phyloP scores from a whole-genome alignment of 768 basidiomycete genomes.

The Suillus brevipes region DNA sequence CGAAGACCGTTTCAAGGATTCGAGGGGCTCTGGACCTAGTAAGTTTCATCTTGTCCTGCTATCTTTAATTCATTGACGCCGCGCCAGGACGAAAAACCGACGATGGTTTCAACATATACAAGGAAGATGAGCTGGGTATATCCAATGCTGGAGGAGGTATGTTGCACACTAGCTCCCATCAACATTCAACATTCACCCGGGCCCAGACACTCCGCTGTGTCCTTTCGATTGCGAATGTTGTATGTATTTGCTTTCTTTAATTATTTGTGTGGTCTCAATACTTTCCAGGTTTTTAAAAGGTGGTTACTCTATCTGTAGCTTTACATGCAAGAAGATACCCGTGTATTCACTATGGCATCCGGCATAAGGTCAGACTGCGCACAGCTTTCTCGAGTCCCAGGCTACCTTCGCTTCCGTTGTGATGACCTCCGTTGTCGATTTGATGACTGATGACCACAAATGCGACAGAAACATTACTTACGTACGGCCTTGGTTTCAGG shows the following conservation, averaged over 20 bases:
- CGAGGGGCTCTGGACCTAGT: conserved; percentile 73
- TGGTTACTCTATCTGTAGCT: conserved; percentile 1
- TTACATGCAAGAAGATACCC: conserved; percentile 4
- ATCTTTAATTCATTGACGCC: conserved; percentile 13
- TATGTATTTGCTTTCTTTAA: conserved; percentile 38
- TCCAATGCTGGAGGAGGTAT: conserved; percentile 69
- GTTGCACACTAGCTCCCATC: conserved; percentile 21
- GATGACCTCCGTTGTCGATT: neutral
- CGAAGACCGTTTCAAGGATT: conserved; percentile 65
- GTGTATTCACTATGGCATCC: conserved; percentile 1
- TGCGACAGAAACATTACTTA: neutral
- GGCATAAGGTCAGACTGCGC: neutral
- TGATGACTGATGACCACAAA: neutral
- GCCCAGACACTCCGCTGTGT: conserved; percentile 75
- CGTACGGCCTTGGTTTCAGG: neutral
- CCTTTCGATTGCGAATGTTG: conserved; percentile 92
- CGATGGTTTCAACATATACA: conserved; percentile 79
- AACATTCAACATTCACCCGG: conserved; percentile 23
- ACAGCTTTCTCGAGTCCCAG: neutral
- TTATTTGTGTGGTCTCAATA: conserved; percentile 1
- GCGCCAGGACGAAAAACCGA: conserved; percentile 71
- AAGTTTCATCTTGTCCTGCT: conserved; percentile 31
- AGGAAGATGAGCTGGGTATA: conserved; percentile 81
- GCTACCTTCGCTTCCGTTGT: neutral
- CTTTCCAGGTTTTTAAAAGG: conserved; percentile 28